Percentiles rank a stretch among this genome's conserved stretches.
These are phyloP conservation scores for Lyophyllum semitale DNA, from an alignment of 768 basidiomycete genomes.

Conservation along the genomic window DNA sequence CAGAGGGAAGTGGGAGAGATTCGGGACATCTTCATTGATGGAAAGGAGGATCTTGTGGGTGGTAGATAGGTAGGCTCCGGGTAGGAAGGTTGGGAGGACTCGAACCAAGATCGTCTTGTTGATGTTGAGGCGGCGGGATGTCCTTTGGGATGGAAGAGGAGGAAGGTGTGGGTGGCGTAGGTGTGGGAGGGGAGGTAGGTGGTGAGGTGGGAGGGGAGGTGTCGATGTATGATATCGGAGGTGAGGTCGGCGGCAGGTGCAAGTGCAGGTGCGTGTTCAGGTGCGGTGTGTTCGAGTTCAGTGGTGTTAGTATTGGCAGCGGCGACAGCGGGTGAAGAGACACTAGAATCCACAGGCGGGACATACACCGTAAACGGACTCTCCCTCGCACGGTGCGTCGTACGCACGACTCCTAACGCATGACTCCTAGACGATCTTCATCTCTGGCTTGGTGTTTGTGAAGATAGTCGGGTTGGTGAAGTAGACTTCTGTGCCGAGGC, in stretches of 20 bases:
- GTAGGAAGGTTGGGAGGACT: constrained; percentile 5
- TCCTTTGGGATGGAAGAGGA: not conserved
- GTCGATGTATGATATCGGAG: no score
- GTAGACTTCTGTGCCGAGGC: constrained; percentile 48
- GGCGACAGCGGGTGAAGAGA: no score
- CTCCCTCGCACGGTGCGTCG: no score
- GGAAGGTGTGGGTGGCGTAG: not conserved
- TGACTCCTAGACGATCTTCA: constrained; percentile 68
- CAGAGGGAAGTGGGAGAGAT: constrained; percentile 1
- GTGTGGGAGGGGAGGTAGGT: no score
- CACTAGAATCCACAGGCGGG: no score
- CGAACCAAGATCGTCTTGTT: constrained; percentile 24
- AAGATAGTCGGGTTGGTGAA: constrained; percentile 73
- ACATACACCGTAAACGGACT: no score
- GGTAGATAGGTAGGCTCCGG: not conserved
- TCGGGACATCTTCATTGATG: constrained; percentile 32
- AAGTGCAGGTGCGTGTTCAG: no score
- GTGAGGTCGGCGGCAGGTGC: no score
- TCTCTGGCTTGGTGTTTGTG: constrained; percentile 57
- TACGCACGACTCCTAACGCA: no score
- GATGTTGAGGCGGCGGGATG: not conserved
- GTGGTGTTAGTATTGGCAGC: no score
- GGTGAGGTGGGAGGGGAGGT: no score
- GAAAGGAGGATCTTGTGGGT: constrained; percentile 11
- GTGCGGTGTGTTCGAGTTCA: no score